Base-by-base conservation (phyloP, 2,329 filamentous ascomycete species). In the Aspergillus texensis region DNA sequence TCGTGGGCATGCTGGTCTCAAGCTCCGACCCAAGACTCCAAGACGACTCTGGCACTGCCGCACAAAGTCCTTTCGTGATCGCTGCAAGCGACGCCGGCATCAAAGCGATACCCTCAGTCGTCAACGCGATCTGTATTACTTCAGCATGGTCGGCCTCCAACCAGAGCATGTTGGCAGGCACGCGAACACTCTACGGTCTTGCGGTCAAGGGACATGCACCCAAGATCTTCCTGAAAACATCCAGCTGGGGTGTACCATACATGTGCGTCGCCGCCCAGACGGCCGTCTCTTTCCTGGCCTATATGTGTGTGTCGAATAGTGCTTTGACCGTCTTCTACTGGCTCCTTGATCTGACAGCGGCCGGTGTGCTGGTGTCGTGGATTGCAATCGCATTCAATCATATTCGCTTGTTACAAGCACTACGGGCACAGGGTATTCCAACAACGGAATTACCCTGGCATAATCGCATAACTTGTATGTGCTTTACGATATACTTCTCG, bases 111-210 rank as follows among this genome's bases (percentile, higher is more conserved):
- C 89, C 90, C 0, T 88, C 87, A 6, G 85, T 94, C 60, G 88
- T 94, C 77, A 94, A 94, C 74, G 91, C 90, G 41, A 83, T 93
- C 30, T 89, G 94, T 68, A 83, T 93, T 67, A 91, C 88, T 0
- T 90, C 89, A 0, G 90, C 89, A 0, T 89, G 87, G 78, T 92
- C 89, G 0, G 84, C 89, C 0, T 88, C 86, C 0, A 93, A 93
- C 68, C 87, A 89, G 67, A 86, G 85, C 71, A 80, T 93, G 58
- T 83, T 84, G 70, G 80, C 81, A 2, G 83, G 81, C 12, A 85
- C 83, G 8, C 81, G 85, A 65, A 82, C 82, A 61, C 78, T 87
- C 11, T 85, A 84, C 66, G 77, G 77, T 34, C 70, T 80, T 2
- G 79, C 79, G 0, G 68, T 84, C 67, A 83, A 84, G 67, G 75